Conservation (phyloP, 805 yeast species). For the Saturnispora silvae region DNA sequence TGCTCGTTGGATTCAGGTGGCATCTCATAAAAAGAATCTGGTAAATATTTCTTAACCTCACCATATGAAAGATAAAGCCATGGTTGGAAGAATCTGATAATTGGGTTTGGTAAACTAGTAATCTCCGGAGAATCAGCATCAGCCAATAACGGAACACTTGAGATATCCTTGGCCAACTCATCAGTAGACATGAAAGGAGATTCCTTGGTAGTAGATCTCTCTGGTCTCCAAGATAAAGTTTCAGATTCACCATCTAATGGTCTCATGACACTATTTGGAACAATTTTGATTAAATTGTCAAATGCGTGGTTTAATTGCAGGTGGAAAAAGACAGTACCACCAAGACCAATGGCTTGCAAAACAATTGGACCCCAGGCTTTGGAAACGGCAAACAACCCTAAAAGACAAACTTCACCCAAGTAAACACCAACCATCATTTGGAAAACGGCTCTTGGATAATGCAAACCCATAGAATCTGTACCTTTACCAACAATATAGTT, state of each 20-base stretch:
- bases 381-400: slow-evolving; percentile 82
- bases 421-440: slow-evolving; percentile 86
- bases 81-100: slow-evolving; percentile 43
- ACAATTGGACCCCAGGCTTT: slow-evolving; percentile 94
- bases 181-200: slow-evolving; percentile 9
- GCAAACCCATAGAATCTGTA: slow-evolving; percentile 67
- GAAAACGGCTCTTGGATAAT: slow-evolving; percentile 80
- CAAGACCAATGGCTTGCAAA: slow-evolving; percentile 55
- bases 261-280: slow-evolving; percentile 67
- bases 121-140: slow-evolving; percentile 40
- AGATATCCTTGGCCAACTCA: slow-evolving; percentile 2
- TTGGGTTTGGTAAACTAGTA: slow-evolving; percentile 11
- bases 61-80: slow-evolving; percentile 40
- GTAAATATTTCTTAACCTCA: slow-evolving; percentile 40
- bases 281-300: slow-evolving; percentile 42
- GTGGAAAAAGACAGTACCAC: slow-evolving; percentile 61
- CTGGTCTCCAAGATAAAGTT: slow-evolving; percentile 43
- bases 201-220: slow-evolving; percentile 1
- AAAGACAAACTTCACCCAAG: slow-evolving; percentile 73
- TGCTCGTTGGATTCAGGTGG: slow-evolving; percentile 40
- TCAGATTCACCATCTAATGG: slow-evolving; percentile 61
- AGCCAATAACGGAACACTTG: slow-evolving; percentile 51
- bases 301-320: slow-evolving; percentile 55
- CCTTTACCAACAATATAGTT: slow-evolving; percentile 59
- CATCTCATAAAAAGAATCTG: slow-evolving; percentile 45